Percentiles rank a stretch among this genome's conserved stretches.
phyloP scores from a whole-genome alignment of 352 stramenopile genomes.

The Globisporangium spinosum region DNA sequence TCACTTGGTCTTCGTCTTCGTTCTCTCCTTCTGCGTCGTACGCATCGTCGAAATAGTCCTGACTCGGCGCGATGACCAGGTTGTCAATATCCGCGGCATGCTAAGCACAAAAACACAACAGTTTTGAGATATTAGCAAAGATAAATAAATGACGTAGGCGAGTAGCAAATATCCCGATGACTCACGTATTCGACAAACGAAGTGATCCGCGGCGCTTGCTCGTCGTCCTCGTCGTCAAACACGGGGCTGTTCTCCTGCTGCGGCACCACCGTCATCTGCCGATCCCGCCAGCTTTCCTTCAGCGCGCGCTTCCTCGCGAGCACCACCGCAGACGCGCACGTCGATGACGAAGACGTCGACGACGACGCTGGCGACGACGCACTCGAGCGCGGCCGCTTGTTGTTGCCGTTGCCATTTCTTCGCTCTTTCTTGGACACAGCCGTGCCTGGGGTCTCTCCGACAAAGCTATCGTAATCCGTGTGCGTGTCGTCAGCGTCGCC shows the following conservation, averaged over 20 bases:
- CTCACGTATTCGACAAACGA: slow-evolving; percentile 23
- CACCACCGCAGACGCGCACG: slow-evolving; percentile 11
- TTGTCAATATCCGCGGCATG: slow-evolving; percentile 20
- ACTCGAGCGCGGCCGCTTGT: slow-evolving; percentile 5
- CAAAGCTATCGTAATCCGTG: background rate
- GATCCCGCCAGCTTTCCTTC: slow-evolving; percentile 7
- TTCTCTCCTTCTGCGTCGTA: slow-evolving; percentile 7
- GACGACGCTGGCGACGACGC: slow-evolving; percentile 13
- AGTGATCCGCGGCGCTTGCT: slow-evolving; percentile 9
- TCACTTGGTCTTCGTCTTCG: background rate
- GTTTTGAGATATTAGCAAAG: background rate
- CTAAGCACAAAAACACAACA: slow-evolving; percentile 8
- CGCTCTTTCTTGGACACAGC: background rate
- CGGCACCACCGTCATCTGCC: background rate
- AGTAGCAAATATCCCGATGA: background rate
- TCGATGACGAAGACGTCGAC: slow-evolving; percentile 11
- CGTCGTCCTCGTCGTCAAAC: slow-evolving; percentile 10
- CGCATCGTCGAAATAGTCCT: slow-evolving; percentile 20
- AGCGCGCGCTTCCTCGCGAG: slow-evolving; percentile 17
- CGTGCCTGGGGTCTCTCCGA: slow-evolving; percentile 5
- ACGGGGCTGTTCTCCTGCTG: background rate
- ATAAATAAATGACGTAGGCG: background rate
- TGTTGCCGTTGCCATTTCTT: background rate
- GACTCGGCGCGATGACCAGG: slow-evolving; percentile 15
- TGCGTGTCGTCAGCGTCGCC: background rate